Percentiles rank a stretch among this genome's conserved stretches.
Conservation (phyloP, 1,284 basidiomycete species). For the Heterobasidion parviporum region DNA sequence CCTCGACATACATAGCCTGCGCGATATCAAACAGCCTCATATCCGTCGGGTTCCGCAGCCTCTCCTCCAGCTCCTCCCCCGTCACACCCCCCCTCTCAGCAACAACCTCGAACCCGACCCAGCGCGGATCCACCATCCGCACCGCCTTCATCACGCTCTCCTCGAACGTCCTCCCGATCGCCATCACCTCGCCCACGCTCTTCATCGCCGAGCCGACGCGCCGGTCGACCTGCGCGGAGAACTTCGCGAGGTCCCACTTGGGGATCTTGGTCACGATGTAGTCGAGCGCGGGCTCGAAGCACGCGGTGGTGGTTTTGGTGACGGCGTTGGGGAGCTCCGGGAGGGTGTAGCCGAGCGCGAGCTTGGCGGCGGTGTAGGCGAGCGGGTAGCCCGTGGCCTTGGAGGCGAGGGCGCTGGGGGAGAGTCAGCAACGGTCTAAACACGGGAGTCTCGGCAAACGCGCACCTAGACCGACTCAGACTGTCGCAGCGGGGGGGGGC, state of each 20-base stretch:
- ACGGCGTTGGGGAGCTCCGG: conserved; percentile 98
- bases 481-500: conserved; percentile 17
- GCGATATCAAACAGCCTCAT: conserved; percentile 96
- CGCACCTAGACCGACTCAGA: conserved; percentile 51
- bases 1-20: conserved; percentile 93
- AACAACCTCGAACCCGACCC: conserved; percentile 80
- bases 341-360: conserved; percentile 96
- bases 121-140: conserved; percentile 91
- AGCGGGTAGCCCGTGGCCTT: conserved; percentile 99
- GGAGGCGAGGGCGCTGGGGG: conserved; percentile 77
- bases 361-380: conserved; percentile 98
- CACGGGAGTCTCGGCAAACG: neutral
- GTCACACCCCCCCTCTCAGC: conserved; percentile 45
- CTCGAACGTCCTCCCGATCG: conserved; percentile 98
- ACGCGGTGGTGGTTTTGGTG: conserved; percentile 98
- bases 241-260: conserved; percentile 99
- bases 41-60: conserved; percentile 75
- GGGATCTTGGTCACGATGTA: conserved; percentile 99
- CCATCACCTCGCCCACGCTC: conserved; percentile 99
- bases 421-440: neutral
- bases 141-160: conserved; percentile 99
- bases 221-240: conserved; percentile 88
- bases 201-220: conserved; percentile 98
- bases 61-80: conserved; percentile 73
- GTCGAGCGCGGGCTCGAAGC: conserved; percentile 99